These are phyloP conservation scores for Datura wrightii DNA, from an alignment of 257 asterid species.

Conservation along the genomic window DNA sequence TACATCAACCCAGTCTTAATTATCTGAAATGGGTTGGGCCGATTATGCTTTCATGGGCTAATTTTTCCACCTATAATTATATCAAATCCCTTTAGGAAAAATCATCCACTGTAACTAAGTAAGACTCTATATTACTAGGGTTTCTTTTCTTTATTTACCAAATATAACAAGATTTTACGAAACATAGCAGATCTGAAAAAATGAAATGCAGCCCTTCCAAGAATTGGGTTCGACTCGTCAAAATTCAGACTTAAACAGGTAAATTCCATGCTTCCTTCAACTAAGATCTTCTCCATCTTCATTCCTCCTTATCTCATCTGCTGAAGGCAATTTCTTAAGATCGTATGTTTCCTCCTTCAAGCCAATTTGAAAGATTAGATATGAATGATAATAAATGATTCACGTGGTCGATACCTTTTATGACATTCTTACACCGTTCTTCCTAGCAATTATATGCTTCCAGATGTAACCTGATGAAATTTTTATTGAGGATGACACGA, in stretches of 20 bases:
- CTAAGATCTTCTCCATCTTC: constrained; percentile 36
- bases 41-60: too few species aligned
- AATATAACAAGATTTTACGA: too few species aligned
- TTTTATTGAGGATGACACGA: constrained; percentile 30
- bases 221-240: constrained; percentile 13
- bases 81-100: too few species aligned
- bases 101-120: too few species aligned
- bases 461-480: constrained; percentile 55
- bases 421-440: constrained; percentile 58
- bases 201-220: neutral
- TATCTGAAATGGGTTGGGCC: too few species aligned
- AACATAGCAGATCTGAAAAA: too few species aligned
- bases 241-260: constrained; percentile 6
- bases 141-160: too few species aligned
- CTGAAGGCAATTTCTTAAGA: constrained; percentile 41
- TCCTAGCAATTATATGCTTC: constrained; percentile 57
- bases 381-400: constrained; percentile 27
- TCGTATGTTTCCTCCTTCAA: constrained; percentile 38
- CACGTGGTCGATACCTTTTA: constrained; percentile 49
- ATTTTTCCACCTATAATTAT: too few species aligned
- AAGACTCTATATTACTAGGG: too few species aligned
- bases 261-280: constrained; percentile 38
- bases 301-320: constrained; percentile 37
- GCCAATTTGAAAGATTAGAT: constrained; percentile 36
- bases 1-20: too few species aligned